phyloP scores from a whole-genome alignment of 2,329 filamentous ascomycete species.

The Gremmenia infestans region DNA sequence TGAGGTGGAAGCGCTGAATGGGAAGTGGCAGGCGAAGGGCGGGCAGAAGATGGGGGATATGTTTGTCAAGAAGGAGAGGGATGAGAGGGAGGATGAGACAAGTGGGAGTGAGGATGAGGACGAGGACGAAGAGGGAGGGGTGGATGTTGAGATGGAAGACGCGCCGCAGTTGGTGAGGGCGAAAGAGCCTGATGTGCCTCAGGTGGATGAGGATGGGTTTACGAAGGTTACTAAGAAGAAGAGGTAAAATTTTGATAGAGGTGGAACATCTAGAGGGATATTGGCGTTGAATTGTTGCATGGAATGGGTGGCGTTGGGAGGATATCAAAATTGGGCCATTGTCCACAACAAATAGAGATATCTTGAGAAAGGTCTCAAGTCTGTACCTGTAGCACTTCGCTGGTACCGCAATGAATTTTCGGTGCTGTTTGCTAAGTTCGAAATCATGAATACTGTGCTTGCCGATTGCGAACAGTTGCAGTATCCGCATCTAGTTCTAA shows the following conservation, averaged over 20 bases:
- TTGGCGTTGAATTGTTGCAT: neutral
- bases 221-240: slow-evolving; percentile 69
- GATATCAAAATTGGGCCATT: too few species aligned
- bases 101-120: slow-evolving; percentile 49
- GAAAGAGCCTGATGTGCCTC: slow-evolving; percentile 58
- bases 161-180: slow-evolving; percentile 57
- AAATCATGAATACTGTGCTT: too few species aligned
- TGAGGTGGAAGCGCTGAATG: slow-evolving; percentile 59
- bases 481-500: too few species aligned
- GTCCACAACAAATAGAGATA: too few species aligned
- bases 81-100: slow-evolving; percentile 47
- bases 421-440: too few species aligned
- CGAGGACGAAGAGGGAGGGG: slow-evolving; percentile 48
- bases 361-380: too few species aligned
- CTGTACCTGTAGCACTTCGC: too few species aligned
- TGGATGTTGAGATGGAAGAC: slow-evolving; percentile 64
- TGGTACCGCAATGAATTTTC: too few species aligned
- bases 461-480: too few species aligned
- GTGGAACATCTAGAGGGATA: neutral
- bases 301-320: too few species aligned
- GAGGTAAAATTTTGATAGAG: slow-evolving; percentile 25
- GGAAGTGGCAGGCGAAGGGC: slow-evolving; percentile 56
- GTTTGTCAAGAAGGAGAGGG: slow-evolving; percentile 47
- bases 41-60: slow-evolving; percentile 49
- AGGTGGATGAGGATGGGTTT: slow-evolving; percentile 79